Evolutionary conservation across 73 alveolate species (phyloP).

Genomic region (Breviolum minutum): DNA sequence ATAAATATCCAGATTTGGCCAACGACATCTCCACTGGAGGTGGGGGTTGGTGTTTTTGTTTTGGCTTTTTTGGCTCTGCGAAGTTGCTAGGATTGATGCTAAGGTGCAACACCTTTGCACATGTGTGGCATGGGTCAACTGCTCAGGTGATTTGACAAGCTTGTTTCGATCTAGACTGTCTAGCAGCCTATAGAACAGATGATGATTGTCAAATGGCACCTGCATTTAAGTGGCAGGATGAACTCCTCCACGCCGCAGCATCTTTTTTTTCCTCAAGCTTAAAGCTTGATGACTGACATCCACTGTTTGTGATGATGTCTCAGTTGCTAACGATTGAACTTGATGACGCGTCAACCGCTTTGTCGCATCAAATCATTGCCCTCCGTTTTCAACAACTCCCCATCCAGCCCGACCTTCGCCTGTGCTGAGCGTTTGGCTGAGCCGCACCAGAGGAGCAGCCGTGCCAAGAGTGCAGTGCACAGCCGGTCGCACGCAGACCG

Average conservation of each 20-base stretch:
- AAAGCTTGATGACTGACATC: background rate
- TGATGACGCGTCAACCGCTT: background rate
- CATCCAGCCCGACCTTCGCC: background rate
- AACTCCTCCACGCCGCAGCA: background rate
- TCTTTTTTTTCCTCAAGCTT: background rate
- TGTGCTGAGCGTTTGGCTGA: constrained; percentile 8
- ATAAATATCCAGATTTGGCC: constrained; percentile 61
- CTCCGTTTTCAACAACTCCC: background rate
- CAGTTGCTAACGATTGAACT: background rate
- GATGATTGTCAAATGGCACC: too few relatives aligned
- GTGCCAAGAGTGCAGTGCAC: background rate
- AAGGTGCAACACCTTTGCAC: constrained; percentile 59
- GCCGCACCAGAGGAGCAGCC: background rate
- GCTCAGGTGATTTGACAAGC: background rate
- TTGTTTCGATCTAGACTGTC: background rate
- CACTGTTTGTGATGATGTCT: constrained; percentile 16
- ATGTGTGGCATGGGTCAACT: constrained; percentile 60
- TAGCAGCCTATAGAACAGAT: too few relatives aligned
- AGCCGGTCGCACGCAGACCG: background rate
- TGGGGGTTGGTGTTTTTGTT: background rate
- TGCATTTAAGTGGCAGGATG: too few relatives aligned
- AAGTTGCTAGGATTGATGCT: background rate
- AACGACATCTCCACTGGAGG: constrained; percentile 65
- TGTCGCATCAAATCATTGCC: background rate
- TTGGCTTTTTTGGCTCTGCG: background rate